A percentile compares a stretch with the other conserved stretches of the same genome.
These are phyloP conservation scores for Mycena metata DNA, from an alignment of 768 basidiomycete species.

Conservation along the genomic window DNA sequence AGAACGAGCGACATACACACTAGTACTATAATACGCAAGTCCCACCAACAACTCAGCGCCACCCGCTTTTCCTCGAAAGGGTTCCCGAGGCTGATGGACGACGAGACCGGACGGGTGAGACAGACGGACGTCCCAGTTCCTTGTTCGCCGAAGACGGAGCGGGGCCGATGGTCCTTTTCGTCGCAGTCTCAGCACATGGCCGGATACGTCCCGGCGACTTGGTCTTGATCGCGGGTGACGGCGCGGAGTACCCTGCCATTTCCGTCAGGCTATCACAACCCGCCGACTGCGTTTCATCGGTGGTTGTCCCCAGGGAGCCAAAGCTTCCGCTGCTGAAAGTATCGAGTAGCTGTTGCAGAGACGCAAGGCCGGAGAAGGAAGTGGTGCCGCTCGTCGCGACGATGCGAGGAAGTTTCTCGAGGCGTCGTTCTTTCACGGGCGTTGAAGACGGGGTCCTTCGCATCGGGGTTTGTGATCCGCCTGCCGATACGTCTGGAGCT, in stretches of 20 bases:
- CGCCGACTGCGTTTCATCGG: constrained; percentile 32
- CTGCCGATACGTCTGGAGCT: no score
- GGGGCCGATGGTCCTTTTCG: neutral
- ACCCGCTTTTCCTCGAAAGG: constrained; percentile 12
- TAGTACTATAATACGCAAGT: no score
- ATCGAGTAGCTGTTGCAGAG: constrained; percentile 44
- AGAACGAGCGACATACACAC: no score
- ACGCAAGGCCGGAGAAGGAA: constrained; percentile 38
- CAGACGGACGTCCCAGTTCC: neutral
- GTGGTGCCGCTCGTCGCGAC: neutral
- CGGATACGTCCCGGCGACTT: neutral
- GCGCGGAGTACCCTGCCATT: neutral
- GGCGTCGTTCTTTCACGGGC: neutral
- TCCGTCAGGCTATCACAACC: constrained; percentile 3
- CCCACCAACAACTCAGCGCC: constrained; percentile 10
- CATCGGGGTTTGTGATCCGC: no score
- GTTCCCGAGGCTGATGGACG: neutral
- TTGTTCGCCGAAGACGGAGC: constrained; percentile 8
- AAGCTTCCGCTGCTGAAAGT: constrained; percentile 52
- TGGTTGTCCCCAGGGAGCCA: constrained; percentile 48
- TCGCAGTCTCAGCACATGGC: neutral
- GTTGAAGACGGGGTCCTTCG: constrained; percentile 19
- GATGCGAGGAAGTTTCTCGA: neutral
- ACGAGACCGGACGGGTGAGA: neutral
- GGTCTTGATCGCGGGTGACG: neutral